Conservation (phyloP, 345 rosid genomes). For the Tarenaya hassleriana region DNA sequence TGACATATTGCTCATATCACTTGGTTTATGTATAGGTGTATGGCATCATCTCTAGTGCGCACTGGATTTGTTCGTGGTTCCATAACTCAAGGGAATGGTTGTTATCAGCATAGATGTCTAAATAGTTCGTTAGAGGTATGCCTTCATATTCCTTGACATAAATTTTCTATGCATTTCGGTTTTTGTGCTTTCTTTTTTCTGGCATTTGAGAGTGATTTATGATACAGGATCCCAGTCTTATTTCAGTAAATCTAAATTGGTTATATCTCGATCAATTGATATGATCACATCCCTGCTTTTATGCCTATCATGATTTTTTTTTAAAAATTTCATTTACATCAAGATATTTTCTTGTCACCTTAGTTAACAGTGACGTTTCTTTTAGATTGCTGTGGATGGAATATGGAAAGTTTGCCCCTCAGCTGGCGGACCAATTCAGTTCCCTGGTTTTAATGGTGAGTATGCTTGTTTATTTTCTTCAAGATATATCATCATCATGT, state of each 20-base stretch:
- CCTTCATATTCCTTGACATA: slow-evolving; percentile 6
- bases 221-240: background rate
- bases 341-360: too few species aligned
- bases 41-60: slow-evolving; percentile 97
- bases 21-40: slow-evolving; percentile 54
- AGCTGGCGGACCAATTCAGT: slow-evolving; percentile 85
- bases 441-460: slow-evolving; percentile 85
- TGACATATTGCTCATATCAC: slow-evolving; percentile 15
- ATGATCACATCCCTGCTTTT: slow-evolving; percentile 3
- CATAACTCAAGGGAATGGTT: slow-evolving; percentile 89
- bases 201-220: background rate
- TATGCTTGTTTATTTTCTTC: slow-evolving; percentile 9
- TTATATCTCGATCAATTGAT: background rate
- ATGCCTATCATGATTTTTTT: slow-evolving; percentile 12
- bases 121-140: slow-evolving; percentile 78
- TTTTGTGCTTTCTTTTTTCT: background rate
- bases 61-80: slow-evolving; percentile 95
- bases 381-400: slow-evolving; percentile 96
- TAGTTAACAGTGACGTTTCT: background rate
- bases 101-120: slow-evolving; percentile 90
- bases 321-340: slow-evolving; percentile 8
- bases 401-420: slow-evolving; percentile 83
- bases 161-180: background rate
- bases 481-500: background rate
- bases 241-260: background rate